phyloP scores from a whole-genome alignment of 768 basidiomycete genomes.

The Coprinopsis strossmayeri region DNA sequence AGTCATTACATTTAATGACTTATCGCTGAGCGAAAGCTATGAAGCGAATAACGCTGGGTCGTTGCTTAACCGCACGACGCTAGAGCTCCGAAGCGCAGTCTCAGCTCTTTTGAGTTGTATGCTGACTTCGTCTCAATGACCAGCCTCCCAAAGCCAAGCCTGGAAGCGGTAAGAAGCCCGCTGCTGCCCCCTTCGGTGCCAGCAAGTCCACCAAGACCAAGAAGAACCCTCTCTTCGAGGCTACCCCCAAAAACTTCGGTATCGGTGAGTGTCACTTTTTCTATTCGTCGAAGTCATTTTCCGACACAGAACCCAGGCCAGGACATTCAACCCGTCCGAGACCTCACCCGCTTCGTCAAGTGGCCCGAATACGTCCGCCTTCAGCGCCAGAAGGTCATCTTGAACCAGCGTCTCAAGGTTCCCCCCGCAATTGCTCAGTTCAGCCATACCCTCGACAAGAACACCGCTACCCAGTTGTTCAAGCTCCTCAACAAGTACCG shows the following conservation, averaged over 20 bases:
- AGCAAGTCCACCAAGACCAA: slow-evolving; percentile 66
- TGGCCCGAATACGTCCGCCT: slow-evolving; percentile 99
- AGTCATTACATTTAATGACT: not conserved
- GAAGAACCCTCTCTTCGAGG: slow-evolving; percentile 97
- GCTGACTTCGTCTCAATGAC: slow-evolving; percentile 85
- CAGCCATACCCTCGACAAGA: slow-evolving; percentile 97
- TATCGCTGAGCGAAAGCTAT: slow-evolving; percentile 18
- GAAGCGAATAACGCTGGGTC: slow-evolving; percentile 36
- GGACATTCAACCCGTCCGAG: slow-evolving; percentile 83
- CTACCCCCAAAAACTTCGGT: slow-evolving; percentile 87
- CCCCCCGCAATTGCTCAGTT: slow-evolving; percentile 98
- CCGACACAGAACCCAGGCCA: slow-evolving; percentile 50
- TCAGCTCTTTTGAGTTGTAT: slow-evolving; percentile 21
- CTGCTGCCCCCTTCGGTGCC: slow-evolving; percentile 76
- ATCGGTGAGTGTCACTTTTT: slow-evolving; percentile 63
- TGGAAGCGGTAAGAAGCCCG: slow-evolving; percentile 67
- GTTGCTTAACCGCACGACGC: slow-evolving; percentile 29
- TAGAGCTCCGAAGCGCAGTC: slow-evolving; percentile 52
- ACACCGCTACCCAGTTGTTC: slow-evolving; percentile 97
- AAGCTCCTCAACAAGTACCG: slow-evolving; percentile 97
- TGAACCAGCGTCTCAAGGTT: slow-evolving; percentile 95
- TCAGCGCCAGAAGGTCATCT: slow-evolving; percentile 97
- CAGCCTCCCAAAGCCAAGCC: slow-evolving; percentile 76
- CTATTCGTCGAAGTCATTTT: not conserved
- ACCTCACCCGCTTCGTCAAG: slow-evolving; percentile 96